Evolutionary conservation across 2,329 filamentous ascomycete genomes (phyloP).

Genomic region (Neofusicoccum cordaticola): DNA sequence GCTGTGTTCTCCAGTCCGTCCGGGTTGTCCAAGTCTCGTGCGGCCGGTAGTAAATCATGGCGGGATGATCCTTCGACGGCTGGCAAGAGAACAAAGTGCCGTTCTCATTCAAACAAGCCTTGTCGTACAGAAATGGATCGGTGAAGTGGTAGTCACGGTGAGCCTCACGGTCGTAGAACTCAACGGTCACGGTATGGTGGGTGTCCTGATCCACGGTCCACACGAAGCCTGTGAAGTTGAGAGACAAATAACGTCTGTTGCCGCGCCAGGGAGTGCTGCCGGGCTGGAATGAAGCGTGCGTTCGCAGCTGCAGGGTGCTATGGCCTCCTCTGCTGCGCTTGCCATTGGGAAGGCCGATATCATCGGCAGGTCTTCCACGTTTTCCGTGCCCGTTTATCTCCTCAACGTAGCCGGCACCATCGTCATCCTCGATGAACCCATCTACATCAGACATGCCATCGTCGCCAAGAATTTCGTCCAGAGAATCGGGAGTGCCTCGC

Average conservation of each 20-base stretch:
- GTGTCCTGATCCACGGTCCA: constrained; percentile 97
- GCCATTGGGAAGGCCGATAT: constrained; percentile 36
- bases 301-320: constrained; percentile 57
- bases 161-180: constrained; percentile 93
- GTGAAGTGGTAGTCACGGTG: constrained; percentile 97
- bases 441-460: constrained; percentile 60
- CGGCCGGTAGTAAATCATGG: constrained; percentile 90
- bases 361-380: constrained; percentile 51
- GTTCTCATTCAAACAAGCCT: constrained; percentile 82
- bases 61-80: constrained; percentile 59
- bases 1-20: constrained; percentile 80
- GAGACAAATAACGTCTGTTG: constrained; percentile 86
- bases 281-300: constrained; percentile 86
- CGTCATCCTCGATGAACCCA: constrained; percentile 91
- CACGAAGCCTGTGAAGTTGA: constrained; percentile 90
- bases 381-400: constrained; percentile 62
- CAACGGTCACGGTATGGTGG: constrained; percentile 84
- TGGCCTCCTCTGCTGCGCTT: constrained; percentile 54
- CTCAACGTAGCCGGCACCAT: constrained; percentile 82
- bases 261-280: constrained; percentile 95
- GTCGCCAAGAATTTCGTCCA: constrained; percentile 77
- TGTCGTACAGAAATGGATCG: constrained; percentile 93
- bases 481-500: constrained; percentile 67
- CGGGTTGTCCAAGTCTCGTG: constrained; percentile 95
- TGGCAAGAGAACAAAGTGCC: constrained; percentile 84